A percentile compares a stretch with the other conserved stretches of the same genome.
Conservation (phyloP, 1,284 basidiomycete genomes). For the Microbotryum violaceum region DNA sequence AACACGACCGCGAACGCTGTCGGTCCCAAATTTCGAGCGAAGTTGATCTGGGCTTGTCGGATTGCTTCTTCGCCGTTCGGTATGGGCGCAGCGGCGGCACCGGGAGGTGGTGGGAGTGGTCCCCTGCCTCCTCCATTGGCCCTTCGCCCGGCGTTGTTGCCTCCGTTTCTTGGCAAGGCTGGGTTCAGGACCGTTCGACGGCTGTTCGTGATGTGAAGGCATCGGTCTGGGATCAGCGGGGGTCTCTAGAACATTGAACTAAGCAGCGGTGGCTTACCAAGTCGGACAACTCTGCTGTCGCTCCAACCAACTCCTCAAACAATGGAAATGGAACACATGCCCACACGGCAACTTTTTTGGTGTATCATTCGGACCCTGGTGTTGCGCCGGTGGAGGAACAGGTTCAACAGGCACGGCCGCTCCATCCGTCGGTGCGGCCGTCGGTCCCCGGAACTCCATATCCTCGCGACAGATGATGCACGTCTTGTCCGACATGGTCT, state of each 20-base stretch:
- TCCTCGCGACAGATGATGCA: constrained; percentile 99
- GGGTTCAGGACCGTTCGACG: background rate
- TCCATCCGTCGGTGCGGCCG: constrained; percentile 16
- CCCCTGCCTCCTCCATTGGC: background rate
- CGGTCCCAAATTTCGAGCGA: constrained; percentile 27
- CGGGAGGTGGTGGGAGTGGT: background rate
- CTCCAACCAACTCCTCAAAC: constrained; percentile 93
- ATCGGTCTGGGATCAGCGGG: too few species aligned
- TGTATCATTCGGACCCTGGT: constrained; percentile 75
- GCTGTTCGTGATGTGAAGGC: too few species aligned
- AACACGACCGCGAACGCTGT: constrained; percentile 26
- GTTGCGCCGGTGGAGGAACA: constrained; percentile 1
- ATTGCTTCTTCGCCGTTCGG: constrained; percentile 3
- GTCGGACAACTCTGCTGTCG: constrained; percentile 88
- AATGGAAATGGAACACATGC: constrained; percentile 97
- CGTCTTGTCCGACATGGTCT: constrained; percentile 71
- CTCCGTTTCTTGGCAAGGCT: too few species aligned
- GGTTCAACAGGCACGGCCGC: constrained; percentile 32
- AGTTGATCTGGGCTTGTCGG: constrained; percentile 28
- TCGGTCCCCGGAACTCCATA: constrained; percentile 52
- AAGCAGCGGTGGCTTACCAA: constrained; percentile 55
- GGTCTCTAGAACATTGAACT: background rate
- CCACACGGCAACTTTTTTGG: constrained; percentile 95
- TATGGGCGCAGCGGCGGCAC: background rate
- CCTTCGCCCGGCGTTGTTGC: too few species aligned